A percentile compares a stretch with the other conserved stretches of the same genome.
These are phyloP conservation scores for Ustilago cynodontis DNA, from an alignment of 1,284 basidiomycete species.

Conservation along the genomic window DNA sequence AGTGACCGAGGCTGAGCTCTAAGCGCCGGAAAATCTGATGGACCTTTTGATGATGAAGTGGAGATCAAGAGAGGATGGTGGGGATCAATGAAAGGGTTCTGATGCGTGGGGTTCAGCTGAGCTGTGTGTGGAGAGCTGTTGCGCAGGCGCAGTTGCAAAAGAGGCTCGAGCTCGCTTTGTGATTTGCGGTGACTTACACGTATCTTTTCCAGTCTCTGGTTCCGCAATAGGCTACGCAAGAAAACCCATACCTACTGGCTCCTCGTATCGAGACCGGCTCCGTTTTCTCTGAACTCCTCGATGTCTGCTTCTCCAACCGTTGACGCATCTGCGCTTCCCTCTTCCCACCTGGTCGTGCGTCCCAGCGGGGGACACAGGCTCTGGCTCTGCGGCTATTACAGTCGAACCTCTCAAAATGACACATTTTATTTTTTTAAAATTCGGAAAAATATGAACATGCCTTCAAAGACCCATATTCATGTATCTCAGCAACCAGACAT, in stretches of 20 bases:
- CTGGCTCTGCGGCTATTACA: slow-evolving; percentile 46
- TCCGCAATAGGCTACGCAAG: slow-evolving; percentile 36
- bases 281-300: slow-evolving; percentile 37
- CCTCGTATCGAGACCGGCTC: slow-evolving; percentile 45
- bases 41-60: slow-evolving; percentile 3
- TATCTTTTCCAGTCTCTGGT: slow-evolving; percentile 18
- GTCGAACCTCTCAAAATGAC: no score
- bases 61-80: not conserved
- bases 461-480: no score
- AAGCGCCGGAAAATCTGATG: not conserved
- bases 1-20: not conserved
- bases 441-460: no score
- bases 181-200: slow-evolving; percentile 10
- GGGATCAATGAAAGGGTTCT: not conserved
- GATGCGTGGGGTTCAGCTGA: not conserved
- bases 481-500: no score
- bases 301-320: slow-evolving; percentile 48
- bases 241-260: slow-evolving; percentile 54
- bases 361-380: slow-evolving; percentile 26
- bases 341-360: slow-evolving; percentile 27
- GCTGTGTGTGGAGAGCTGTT: not conserved
- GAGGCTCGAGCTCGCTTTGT: slow-evolving; percentile 6
- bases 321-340: slow-evolving; percentile 45
- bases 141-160: not conserved
- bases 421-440: no score